A percentile compares a stretch with the other conserved stretches of the same genome.
Conservation (phyloP, 441 rosid species). For the Rhodomyrtus psidioides region DNA sequence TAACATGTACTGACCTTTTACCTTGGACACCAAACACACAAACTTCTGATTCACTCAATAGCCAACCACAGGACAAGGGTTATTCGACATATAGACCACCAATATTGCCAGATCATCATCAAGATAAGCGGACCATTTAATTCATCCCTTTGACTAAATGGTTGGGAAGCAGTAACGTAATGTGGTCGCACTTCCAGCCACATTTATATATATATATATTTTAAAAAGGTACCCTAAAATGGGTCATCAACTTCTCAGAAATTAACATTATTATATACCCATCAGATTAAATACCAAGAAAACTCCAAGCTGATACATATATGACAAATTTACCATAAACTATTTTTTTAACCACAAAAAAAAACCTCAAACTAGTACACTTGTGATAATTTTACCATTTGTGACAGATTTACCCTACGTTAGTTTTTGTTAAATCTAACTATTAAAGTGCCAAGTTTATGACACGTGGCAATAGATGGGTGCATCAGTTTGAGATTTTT, state of each 20-base stretch:
- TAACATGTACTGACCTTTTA: not conserved
- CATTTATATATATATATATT: not conserved
- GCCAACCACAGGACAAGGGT: not conserved
- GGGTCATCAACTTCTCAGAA: not conserved
- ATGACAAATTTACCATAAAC: too few relatives aligned
- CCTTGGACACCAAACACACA: not conserved
- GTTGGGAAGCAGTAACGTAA: not conserved
- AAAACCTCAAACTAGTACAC: too few relatives aligned
- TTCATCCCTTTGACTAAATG: not conserved
- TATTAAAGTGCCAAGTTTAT: too few relatives aligned
- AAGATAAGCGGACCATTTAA: not conserved
- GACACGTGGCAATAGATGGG: too few relatives aligned
- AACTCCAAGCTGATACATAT: too few relatives aligned
- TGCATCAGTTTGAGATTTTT: too few relatives aligned
- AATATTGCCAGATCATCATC: not conserved
- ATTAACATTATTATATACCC: not conserved
- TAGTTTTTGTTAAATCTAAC: too few relatives aligned
- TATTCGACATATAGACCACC: not conserved
- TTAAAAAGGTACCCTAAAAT: not conserved
- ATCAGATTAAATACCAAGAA: not conserved
- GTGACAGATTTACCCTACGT: too few relatives aligned
- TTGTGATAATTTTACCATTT: too few relatives aligned
- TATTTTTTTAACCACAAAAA: too few relatives aligned
- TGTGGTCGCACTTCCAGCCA: not conserved
- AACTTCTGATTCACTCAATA: not conserved